These are phyloP conservation scores for Amaranthus tricolor DNA, from an alignment of 179 eudicot species.

Conservation along the genomic window DNA sequence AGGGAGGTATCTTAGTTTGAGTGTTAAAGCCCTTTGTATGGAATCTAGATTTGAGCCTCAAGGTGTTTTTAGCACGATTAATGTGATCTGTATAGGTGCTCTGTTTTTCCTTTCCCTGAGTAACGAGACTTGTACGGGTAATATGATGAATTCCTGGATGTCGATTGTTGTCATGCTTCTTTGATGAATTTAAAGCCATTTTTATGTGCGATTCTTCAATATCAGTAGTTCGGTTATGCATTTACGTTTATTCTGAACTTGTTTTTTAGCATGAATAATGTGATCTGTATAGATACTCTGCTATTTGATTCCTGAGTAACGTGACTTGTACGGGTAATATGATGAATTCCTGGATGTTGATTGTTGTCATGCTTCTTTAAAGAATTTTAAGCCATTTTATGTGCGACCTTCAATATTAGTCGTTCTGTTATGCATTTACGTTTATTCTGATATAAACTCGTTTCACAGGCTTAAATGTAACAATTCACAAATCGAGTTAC, in stretches of 20 bases:
- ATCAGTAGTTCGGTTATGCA: too few species aligned
- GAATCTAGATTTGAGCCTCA: background rate
- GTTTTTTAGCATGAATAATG: background rate
- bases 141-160: too few species aligned
- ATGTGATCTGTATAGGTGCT: too few species aligned
- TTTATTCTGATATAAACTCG: background rate
- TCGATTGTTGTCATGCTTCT: background rate
- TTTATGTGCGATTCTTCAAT: background rate
- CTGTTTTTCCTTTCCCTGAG: too few species aligned
- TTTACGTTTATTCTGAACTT: background rate
- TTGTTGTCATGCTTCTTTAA: background rate
- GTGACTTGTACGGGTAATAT: too few species aligned
- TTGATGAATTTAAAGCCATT: background rate
- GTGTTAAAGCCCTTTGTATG: background rate
- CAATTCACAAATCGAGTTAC: background rate
- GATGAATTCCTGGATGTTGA: too few species aligned
- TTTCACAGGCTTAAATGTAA: conserved; percentile 30
- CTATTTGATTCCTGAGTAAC: too few species aligned
- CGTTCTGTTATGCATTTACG: background rate
- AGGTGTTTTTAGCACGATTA: background rate
- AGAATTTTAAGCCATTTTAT: background rate
- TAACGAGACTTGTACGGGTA: too few species aligned
- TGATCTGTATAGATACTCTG: background rate
- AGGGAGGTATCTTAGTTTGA: background rate
- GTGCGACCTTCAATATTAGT: too few species aligned